phyloP scores from a whole-genome alignment of 805 yeast species.

The Alloascoidea hylecoeti region DNA sequence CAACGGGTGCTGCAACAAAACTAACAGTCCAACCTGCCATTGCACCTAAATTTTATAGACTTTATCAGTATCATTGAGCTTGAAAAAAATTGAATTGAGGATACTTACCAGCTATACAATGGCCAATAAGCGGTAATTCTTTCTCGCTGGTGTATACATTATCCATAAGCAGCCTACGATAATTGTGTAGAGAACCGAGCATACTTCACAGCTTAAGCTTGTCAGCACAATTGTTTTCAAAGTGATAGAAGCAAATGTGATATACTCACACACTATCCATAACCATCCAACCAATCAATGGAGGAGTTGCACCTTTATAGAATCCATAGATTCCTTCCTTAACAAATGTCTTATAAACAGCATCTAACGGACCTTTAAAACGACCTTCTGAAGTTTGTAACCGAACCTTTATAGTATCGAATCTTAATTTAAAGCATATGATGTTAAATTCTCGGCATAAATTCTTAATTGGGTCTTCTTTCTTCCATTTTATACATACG shows the following conservation, averaged over 20 bases:
- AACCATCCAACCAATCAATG: constrained; percentile 83
- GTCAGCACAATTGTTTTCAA: background rate
- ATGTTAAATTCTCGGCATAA: background rate
- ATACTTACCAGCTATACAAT: constrained; percentile 45
- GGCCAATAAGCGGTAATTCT: constrained; percentile 62
- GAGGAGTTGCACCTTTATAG: constrained; percentile 88
- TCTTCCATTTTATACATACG: constrained; percentile 18
- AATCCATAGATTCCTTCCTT: constrained; percentile 72
- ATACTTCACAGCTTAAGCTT: constrained; percentile 20
- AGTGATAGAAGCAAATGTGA: background rate
- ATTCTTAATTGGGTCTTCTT: background rate
- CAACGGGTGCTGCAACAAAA: constrained; percentile 93
- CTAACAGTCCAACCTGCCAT: constrained; percentile 82
- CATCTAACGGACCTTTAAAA: constrained; percentile 74
- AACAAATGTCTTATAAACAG: constrained; percentile 54
- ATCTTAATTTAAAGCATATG: constrained; percentile 13
- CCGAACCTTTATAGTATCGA: constrained; percentile 81
- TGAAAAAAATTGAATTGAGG: background rate
- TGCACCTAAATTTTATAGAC: constrained; percentile 26
- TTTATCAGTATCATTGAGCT: background rate
- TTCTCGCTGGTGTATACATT: constrained; percentile 42
- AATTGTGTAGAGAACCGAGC: constrained; percentile 76
- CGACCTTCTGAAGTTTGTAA: constrained; percentile 61
- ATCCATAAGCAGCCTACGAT: constrained; percentile 53
- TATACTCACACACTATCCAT: constrained; percentile 60